Base-by-base conservation (phyloP, 495 filamentous ascomycete genomes). In the Aspergillus mulundensis region DNA sequence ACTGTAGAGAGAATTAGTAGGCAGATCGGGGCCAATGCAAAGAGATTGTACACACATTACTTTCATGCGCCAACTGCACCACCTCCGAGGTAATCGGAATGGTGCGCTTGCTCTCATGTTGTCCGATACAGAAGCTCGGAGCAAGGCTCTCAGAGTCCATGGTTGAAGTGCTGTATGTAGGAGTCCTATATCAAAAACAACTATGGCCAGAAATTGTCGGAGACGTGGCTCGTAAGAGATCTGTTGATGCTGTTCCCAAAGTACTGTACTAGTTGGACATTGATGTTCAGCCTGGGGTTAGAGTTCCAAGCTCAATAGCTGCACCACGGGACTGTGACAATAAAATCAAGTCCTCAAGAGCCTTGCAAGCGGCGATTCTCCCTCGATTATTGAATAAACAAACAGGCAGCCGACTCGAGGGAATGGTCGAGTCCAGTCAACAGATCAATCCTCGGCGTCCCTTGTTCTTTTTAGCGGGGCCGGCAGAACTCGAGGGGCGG, bases 121-220 rank as follows among this genome's bases (percentile, higher is more conserved):
- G 88, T 41, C 90, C 91, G 54, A 96, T 80, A 60, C 86, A 92
- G 64, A 94, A 91, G 1, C 71, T 71, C 16, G 88, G 87, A 25
- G 68, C 68, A 8, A 81, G 74, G 47, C 84, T 82, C 25, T 83
- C 82, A 3, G 65, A 65, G 38, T 76, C 76, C 79, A 81, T 81
- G 21, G 25, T 50, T 65, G 63, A 64, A 4, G 18, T 18, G 19
- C 32, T 19, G 15, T 21, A 46, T 16, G n/a, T 16, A 40, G n/a
- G 14, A 1, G n/a, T 36, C 6, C 5, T 15, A 11, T 36, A 40
- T 16, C 3, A 18, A 40, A 12, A 38, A 7, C 6, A 38, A 38
- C 5, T 38, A 12, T 15, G 14, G n/a, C 5, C 38, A 40, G 12
- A 36, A 36, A 36, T 15, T 36, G 32, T 7, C 32, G 32, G 5